Conservation (phyloP, 1,139 yeast species). For the Lizanozyma gosingica region DNA sequence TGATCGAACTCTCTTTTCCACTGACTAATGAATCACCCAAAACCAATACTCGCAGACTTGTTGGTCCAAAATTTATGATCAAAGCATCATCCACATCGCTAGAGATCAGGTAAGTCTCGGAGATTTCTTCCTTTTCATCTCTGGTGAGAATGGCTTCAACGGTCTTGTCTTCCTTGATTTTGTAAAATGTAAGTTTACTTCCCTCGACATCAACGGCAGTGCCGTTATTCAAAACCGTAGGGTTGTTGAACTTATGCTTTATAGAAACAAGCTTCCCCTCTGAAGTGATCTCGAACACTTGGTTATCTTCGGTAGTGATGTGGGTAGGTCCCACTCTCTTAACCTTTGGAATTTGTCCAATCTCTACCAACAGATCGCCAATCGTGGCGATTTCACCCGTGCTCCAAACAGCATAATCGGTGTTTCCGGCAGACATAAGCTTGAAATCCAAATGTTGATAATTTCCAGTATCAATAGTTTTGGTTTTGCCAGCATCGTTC, state of each 20-base stretch:
- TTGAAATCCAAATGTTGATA: constrained; percentile 1
- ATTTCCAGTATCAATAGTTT: constrained; percentile 1
- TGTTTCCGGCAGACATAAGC: background rate
- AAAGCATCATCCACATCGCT: background rate
- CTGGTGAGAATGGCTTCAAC: background rate
- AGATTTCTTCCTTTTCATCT: background rate
- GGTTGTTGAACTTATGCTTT: constrained; percentile 1
- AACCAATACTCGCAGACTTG: background rate
- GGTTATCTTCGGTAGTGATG: constrained; percentile 12
- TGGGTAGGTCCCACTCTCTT: constrained; percentile 14
- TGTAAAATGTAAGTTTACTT: constrained; percentile 5
- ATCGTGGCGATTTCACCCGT: background rate
- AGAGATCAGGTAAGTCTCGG: background rate
- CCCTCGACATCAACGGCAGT: background rate
- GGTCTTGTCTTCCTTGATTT: constrained; percentile 6
- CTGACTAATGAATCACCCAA: background rate
- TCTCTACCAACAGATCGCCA: background rate
- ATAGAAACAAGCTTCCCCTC: constrained; percentile 5
- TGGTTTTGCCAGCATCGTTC: background rate
- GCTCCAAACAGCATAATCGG: background rate
- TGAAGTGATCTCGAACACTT: constrained; percentile 9
- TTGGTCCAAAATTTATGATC: background rate
- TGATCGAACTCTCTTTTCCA: background rate
- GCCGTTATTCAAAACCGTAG: constrained; percentile 1
- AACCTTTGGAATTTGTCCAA: constrained; percentile 4